These are phyloP conservation scores for Fomitopsis pulvina DNA, from an alignment of 768 basidiomycete genomes.

Conservation along the genomic window DNA sequence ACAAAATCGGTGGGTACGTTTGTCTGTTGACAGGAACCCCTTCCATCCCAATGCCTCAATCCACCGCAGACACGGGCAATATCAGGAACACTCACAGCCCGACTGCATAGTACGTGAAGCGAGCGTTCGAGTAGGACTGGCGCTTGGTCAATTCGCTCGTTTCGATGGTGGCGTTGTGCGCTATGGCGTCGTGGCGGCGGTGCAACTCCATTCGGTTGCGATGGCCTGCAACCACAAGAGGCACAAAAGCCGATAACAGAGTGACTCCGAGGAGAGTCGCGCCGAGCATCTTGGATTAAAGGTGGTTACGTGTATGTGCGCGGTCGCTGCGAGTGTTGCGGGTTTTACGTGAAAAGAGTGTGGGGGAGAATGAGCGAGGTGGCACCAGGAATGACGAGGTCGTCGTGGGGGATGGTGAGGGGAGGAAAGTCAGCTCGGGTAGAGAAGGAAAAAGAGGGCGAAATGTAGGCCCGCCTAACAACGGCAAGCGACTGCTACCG, in stretches of 20 bases:
- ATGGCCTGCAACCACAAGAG: slow-evolving; percentile 13
- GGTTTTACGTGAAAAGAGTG: slow-evolving; percentile 13
- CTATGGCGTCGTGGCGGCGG: slow-evolving; percentile 24
- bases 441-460: too few relatives aligned
- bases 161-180: slow-evolving; percentile 17
- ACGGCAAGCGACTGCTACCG: too few relatives aligned
- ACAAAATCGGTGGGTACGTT: slow-evolving; percentile 29
- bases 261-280: slow-evolving; percentile 15
- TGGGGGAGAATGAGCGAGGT: slow-evolving; percentile 15
- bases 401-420: too few relatives aligned
- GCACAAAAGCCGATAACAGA: slow-evolving; percentile 18
- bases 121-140: slow-evolving; percentile 18
- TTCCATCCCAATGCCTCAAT: slow-evolving; percentile 9
- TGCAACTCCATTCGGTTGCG: slow-evolving; percentile 8
- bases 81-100: slow-evolving; percentile 23
- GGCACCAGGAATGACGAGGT: too few relatives aligned
- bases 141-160: slow-evolving; percentile 12
- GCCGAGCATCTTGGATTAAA: slow-evolving; percentile 17
- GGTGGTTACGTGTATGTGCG: neutral
- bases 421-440: too few relatives aligned
- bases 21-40: slow-evolving; percentile 27
- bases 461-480: too few relatives aligned
- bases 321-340: neutral
- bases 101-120: slow-evolving; percentile 30
- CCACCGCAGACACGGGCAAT: neutral